Evolutionary conservation across 345 rosid genomes (phyloP).

Genomic region (Hypericum androsaemum): DNA sequence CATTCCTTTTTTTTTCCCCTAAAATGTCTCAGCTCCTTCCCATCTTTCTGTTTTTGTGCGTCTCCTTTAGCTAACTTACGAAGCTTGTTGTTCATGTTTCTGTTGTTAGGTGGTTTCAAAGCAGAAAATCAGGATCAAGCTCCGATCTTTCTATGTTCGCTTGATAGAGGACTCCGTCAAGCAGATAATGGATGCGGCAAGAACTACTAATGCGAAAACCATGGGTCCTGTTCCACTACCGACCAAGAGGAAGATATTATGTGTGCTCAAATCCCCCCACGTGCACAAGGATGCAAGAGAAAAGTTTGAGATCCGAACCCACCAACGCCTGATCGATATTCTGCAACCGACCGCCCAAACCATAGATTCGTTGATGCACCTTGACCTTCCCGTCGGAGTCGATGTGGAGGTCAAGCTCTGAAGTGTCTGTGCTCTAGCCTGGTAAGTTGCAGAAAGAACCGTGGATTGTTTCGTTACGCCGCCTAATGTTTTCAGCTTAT

Average conservation of each 20-base stretch:
- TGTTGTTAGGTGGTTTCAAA: slow-evolving; percentile 69
- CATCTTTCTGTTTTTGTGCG: not conserved
- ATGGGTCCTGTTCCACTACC: slow-evolving; percentile 96
- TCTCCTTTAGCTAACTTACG: slow-evolving; percentile 2
- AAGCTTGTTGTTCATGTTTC: slow-evolving; percentile 4
- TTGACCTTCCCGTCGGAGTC: slow-evolving; percentile 92
- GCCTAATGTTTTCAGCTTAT: too few species aligned
- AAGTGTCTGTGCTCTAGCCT: slow-evolving; percentile 17
- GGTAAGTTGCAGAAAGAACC: slow-evolving; percentile 12
- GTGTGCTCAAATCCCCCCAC: slow-evolving; percentile 98
- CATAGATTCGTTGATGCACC: slow-evolving; percentile 96
- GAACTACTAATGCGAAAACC: slow-evolving; percentile 78
- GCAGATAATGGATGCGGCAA: slow-evolving; percentile 91
- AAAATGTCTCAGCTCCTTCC: not conserved
- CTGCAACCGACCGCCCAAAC: slow-evolving; percentile 95
- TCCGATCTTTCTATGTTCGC: slow-evolving; percentile 85
- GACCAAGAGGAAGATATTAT: slow-evolving; percentile 75
- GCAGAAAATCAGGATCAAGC: slow-evolving; percentile 95
- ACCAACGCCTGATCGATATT: slow-evolving; percentile 85
- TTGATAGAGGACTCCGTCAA: slow-evolving; percentile 93
- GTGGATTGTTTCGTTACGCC: too few species aligned
- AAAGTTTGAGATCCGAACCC: slow-evolving; percentile 91
- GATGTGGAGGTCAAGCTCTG: slow-evolving; percentile 96
- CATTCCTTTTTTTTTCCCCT: too few species aligned
- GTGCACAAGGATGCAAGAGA: slow-evolving; percentile 98